Evolutionary conservation across 176 grass and related monocot genomes (phyloP).

Genomic region (Rhynchospora breviuscula): DNA sequence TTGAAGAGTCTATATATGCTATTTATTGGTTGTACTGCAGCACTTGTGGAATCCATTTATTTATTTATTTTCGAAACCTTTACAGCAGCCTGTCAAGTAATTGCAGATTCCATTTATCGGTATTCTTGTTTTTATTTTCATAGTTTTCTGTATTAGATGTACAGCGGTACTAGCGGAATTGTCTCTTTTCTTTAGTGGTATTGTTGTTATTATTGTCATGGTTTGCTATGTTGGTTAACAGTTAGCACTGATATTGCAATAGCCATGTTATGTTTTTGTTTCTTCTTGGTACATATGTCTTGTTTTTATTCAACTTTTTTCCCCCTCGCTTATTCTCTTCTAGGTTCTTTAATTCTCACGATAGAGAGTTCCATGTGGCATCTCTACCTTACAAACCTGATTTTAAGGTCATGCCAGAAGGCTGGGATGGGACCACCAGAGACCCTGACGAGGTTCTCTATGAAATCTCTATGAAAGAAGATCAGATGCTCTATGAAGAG

Average conservation of each 20-base stretch:
- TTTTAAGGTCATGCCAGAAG: constrained; percentile 98
- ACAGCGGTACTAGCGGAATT: background rate
- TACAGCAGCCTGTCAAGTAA: no score
- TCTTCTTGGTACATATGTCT: background rate
- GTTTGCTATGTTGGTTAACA: background rate
- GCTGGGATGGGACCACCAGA: constrained; percentile 78
- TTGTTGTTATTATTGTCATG: background rate
- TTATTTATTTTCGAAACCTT: no score
- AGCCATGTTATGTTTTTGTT: background rate
- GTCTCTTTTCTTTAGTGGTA: background rate
- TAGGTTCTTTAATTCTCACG: constrained; percentile 89
- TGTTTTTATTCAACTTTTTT: background rate
- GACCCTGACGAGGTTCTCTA: constrained; percentile 96
- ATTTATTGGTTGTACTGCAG: background rate
- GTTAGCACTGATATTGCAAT: no score
- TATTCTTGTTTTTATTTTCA: no score
- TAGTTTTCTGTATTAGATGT: no score
- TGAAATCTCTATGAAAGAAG: constrained; percentile 97
- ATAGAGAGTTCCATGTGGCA: constrained; percentile 97
- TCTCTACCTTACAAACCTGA: constrained; percentile 94
- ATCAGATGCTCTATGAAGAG: constrained; percentile 89
- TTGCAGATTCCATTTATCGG: no score
- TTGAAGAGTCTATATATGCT: background rate
- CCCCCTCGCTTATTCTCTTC: constrained; percentile 22
- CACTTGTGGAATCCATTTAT: no score